Evolutionary conservation across 2,329 filamentous ascomycete species (phyloP), one percentile per base, ranked within the genome.

Genomic region (Elsinoe perseae): DNA sequence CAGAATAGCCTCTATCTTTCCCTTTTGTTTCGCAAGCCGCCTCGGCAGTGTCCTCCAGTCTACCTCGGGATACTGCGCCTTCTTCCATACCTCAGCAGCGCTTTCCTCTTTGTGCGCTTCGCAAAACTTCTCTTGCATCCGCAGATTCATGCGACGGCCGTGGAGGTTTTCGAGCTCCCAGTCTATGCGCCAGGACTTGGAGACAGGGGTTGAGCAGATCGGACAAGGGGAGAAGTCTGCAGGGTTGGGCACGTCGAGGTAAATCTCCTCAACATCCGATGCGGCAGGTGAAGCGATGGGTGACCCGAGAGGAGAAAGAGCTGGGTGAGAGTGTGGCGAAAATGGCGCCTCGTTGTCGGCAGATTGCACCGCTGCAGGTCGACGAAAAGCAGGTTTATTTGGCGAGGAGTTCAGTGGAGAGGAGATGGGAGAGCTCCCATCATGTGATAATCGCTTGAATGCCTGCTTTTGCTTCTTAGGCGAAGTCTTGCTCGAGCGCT

Each of bases 111-210:
- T 63, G 60, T 71, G 69, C 30, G 62, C 64, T 18, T 54, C 58
- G 57, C 69, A 71, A 56, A 71, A 71, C 2, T 62, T 60, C 48
- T 64, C 58, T 57, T 70, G 66, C 61, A 64, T 65, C 36, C 64
- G 64, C 52, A 65, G 64, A 21, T 56, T 66, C 61, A 66, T 61
- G 8, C 60, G 56, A 20, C 59, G 58, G 18, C 61, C 61, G 14
- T 56, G 50, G 14, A 57, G 57, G 21, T 61, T 58, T 14, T 62
- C 52, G 43, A 64, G 63, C 52, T 68, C 63, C 52, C 67, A 71
- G 18, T 67, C 63, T 53, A 69, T 65, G 28, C 40, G 61, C 56
- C 16, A 67, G 28, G 9, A 61, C 36, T 27, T 56, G 5, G 58
- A 56, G 14, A 70, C 67, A 20, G 63, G 62, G 54, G 65, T 63